Evolutionary conservation across 2,329 filamentous ascomycete species (phyloP).

Genomic region (Monosporascus sp.): DNA sequence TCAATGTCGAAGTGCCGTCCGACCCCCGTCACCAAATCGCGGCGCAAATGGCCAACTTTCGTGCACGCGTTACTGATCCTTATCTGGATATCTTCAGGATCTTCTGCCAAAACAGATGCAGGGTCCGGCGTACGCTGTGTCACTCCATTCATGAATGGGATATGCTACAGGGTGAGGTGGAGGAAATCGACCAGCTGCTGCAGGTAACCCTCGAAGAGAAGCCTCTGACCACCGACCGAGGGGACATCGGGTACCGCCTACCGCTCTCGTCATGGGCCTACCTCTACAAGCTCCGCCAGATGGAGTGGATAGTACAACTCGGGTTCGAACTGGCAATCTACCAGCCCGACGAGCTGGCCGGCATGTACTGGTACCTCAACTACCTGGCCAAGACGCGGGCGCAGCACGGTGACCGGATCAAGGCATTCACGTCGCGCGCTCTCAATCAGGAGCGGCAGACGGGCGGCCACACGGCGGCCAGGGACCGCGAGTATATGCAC

Average conservation of each 20-base stretch:
- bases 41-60: slow-evolving; percentile 65
- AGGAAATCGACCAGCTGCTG: slow-evolving; percentile 67
- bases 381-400: slow-evolving; percentile 64
- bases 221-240: slow-evolving; percentile 41
- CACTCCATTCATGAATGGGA: slow-evolving; percentile 84
- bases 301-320: slow-evolving; percentile 82
- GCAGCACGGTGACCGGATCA: slow-evolving; percentile 68
- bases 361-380: slow-evolving; percentile 89
- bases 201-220: slow-evolving; percentile 57
- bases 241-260: slow-evolving; percentile 52
- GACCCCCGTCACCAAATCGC: slow-evolving; percentile 72
- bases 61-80: slow-evolving; percentile 56
- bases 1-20: slow-evolving; percentile 67
- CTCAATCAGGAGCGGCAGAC: slow-evolving; percentile 27
- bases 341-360: slow-evolving; percentile 73
- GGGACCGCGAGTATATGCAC: slow-evolving; percentile 40
- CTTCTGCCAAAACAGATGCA: slow-evolving; percentile 84
- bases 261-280: slow-evolving; percentile 86
- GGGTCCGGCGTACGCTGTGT: slow-evolving; percentile 81
- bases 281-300: slow-evolving; percentile 81
- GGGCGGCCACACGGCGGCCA: slow-evolving; percentile 20
- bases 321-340: slow-evolving; percentile 94
- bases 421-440: slow-evolving; percentile 52
- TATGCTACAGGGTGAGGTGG: slow-evolving; percentile 72
- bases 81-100: slow-evolving; percentile 82